Percentiles rank a stretch among this genome's conserved stretches.
Conservation (phyloP, 306 rosid species). For the Phaseolus lunatus region DNA sequence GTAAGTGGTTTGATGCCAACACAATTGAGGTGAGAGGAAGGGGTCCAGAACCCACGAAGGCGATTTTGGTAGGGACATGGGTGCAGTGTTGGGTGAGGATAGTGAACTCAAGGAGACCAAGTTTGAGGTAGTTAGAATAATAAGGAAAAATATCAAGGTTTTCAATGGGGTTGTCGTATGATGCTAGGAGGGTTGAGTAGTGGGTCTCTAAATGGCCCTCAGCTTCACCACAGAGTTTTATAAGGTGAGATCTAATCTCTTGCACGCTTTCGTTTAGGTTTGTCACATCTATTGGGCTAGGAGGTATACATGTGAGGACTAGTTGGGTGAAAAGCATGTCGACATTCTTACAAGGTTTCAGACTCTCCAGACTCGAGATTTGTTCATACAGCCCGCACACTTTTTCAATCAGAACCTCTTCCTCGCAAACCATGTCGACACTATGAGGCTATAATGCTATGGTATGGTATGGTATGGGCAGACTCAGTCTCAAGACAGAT, state of each 20-base stretch:
- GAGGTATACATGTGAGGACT: conserved; percentile 82
- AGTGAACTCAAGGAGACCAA: conserved; percentile 71
- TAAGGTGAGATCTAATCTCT: conserved; percentile 66
- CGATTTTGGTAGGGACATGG: conserved; percentile 53
- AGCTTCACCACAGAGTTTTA: conserved; percentile 72
- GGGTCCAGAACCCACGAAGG: conserved; percentile 92
- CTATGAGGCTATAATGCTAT: conserved; percentile 58
- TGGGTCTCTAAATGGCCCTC: conserved; percentile 77
- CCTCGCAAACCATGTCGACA: conserved; percentile 81
- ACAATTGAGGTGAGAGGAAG: conserved; percentile 90
- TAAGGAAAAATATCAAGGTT: conserved; percentile 79
- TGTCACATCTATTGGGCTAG: conserved; percentile 66
- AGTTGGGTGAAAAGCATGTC: conserved; percentile 83
- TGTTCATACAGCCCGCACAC: conserved; percentile 60
- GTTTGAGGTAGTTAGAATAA: conserved; percentile 79
- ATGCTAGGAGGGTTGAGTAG: conserved; percentile 61
- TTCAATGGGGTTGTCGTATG: conserved; percentile 55
- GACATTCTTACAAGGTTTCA: conserved; percentile 82
- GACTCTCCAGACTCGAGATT: conserved; percentile 68
- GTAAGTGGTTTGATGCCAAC: conserved; percentile 73
- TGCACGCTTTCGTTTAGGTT: conserved; percentile 56
- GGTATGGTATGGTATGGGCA: not conserved
- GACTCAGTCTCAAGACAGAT: conserved; percentile 5
- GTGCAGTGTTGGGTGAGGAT: conserved; percentile 62
- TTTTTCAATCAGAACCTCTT: conserved; percentile 62